Evolutionary conservation across 495 filamentous ascomycete genomes (phyloP).

Genomic region (Penicillium flavigenum): DNA sequence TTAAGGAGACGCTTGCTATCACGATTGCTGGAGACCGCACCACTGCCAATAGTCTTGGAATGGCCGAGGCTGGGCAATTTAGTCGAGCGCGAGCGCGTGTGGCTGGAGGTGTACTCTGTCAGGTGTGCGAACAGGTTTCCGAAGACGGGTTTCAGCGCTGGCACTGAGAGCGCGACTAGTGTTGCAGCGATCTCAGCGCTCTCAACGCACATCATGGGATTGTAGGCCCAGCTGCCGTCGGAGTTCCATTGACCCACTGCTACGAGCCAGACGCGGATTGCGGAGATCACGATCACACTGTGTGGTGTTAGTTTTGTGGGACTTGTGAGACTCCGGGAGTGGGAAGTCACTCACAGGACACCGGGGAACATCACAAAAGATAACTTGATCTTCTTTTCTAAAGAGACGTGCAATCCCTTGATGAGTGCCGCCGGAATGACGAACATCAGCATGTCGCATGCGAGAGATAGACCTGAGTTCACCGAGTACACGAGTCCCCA

Average conservation of each 20-base stretch:
- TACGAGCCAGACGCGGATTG: conserved; percentile 43
- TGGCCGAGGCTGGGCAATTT: conserved; percentile 15
- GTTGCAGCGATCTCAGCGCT: conserved; percentile 46
- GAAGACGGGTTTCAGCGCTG: conserved; percentile 45
- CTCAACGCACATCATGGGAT: conserved; percentile 46
- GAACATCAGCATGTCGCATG: conserved; percentile 47
- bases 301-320: conserved; percentile 8
- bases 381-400: conserved; percentile 38
- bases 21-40: conserved; percentile 14
- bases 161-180: conserved; percentile 46
- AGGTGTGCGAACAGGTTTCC: conserved; percentile 31
- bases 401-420: conserved; percentile 34
- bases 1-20: conserved; percentile 30
- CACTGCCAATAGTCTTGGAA: conserved; percentile 21
- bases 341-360: conserved; percentile 35
- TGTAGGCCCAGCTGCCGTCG: conserved; percentile 47
- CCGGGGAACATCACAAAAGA: conserved; percentile 46
- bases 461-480: conserved; percentile 43
- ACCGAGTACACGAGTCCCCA: conserved; percentile 48
- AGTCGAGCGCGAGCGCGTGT: conserved; percentile 22
- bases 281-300: conserved; percentile 46
- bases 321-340: neutral
- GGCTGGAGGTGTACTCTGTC: conserved; percentile 29
- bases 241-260: conserved; percentile 38
- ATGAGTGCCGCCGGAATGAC: conserved; percentile 44